These are phyloP conservation scores for Maudiozyma bulderi DNA, from an alignment of 805 yeast species.

Conservation along the genomic window DNA sequence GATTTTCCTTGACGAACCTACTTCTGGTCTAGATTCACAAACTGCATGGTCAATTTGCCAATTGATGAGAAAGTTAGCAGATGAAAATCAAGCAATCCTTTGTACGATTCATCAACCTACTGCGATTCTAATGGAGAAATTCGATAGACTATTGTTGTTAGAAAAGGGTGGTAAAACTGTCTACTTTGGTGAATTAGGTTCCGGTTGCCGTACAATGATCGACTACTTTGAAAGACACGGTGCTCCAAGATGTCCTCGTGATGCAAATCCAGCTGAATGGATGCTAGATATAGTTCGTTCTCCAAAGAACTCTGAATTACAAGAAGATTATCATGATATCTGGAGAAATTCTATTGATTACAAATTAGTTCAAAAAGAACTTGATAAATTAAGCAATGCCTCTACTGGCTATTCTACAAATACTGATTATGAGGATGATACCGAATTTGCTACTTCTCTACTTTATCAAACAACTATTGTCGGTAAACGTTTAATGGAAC, in stretches of 20 bases:
- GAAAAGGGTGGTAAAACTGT: conserved; percentile 65
- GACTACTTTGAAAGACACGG: conserved; percentile 59
- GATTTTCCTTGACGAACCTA: conserved; percentile 54
- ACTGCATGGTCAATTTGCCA: conserved; percentile 53
- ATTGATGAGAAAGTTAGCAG: conserved; percentile 46
- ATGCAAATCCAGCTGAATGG: conserved; percentile 84
- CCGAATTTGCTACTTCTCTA: conserved; percentile 39
- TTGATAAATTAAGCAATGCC: conserved; percentile 50
- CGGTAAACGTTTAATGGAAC: conserved; percentile 47
- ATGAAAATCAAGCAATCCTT: conserved; percentile 55
- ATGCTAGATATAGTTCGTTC: conserved; percentile 82
- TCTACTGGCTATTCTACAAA: conserved; percentile 5
- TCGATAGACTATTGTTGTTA: conserved; percentile 64
- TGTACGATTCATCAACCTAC: conserved; percentile 73
- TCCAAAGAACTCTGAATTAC: conserved; percentile 69
- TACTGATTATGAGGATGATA: conserved; percentile 2
- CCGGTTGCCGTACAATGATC: conserved; percentile 47
- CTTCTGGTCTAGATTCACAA: conserved; percentile 52
- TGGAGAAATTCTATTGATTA: conserved; percentile 67
- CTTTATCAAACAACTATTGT: conserved; percentile 37
- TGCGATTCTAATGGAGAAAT: conserved; percentile 64
- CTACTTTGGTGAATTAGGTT: conserved; percentile 63
- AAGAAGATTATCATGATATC: conserved; percentile 62
- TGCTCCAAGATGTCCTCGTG: conserved; percentile 54
- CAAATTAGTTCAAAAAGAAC: conserved; percentile 46